A percentile compares a stretch with the other conserved stretches of the same genome.
Conservation (phyloP, 78 protist genomes). For the Chrysochromulina parva region DNA sequence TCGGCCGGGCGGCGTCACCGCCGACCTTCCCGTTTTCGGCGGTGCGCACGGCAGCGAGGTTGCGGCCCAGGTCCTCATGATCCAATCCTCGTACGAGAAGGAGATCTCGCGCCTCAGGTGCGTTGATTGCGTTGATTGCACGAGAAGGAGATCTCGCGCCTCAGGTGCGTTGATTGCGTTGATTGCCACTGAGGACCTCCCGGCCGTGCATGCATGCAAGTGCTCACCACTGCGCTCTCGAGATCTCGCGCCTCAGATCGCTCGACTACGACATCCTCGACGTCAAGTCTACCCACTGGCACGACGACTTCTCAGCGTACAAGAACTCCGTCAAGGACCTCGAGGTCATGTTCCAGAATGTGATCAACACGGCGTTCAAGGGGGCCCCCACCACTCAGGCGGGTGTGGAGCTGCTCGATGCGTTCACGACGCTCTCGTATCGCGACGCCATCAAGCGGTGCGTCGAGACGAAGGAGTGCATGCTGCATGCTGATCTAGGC, state of each 20-base stretch:
- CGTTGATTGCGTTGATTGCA: too few relatives aligned
- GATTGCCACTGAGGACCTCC: conserved; percentile 38
- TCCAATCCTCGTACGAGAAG: too few relatives aligned
- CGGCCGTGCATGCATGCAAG: too few relatives aligned
- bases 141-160: too few relatives aligned
- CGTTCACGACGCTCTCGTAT: conserved; percentile 60
- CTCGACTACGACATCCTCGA: conserved; percentile 66
- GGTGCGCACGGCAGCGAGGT: conserved; percentile 25
- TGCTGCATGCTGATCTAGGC: too few relatives aligned
- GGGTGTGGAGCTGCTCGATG: conserved; percentile 61
- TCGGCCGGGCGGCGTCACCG: too few relatives aligned
- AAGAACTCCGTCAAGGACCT: conserved; percentile 72
- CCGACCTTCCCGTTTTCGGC: conserved; percentile 18
- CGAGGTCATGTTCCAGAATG: conserved; percentile 66
- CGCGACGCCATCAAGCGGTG: conserved; percentile 64
- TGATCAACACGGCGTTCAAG: conserved; percentile 65
- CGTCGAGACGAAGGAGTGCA: neutral
- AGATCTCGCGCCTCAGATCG: conserved; percentile 29
- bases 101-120: too few relatives aligned
- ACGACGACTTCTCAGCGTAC: conserved; percentile 75
- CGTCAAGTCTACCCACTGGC: conserved; percentile 80
- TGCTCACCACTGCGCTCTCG: too few relatives aligned
- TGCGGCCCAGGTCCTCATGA: conserved; percentile 34
- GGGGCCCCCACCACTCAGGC: conserved; percentile 29
- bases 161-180: too few relatives aligned